These are phyloP conservation scores for Pseudozyma pruni DNA, from an alignment of 1,284 basidiomycete genomes.

Conservation along the genomic window DNA sequence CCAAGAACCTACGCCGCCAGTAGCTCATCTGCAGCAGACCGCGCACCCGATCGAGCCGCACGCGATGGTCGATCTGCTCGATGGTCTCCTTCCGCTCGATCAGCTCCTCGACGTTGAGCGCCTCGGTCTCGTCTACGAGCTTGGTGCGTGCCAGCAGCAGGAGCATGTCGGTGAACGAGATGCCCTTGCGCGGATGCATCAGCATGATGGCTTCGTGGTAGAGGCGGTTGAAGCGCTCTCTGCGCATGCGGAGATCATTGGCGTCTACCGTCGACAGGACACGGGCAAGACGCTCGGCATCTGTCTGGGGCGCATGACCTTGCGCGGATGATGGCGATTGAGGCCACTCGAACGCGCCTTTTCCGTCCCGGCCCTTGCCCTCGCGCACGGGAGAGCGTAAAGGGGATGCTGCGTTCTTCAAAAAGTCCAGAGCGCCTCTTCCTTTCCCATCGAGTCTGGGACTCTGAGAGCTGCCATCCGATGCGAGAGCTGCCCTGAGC, in stretches of 20 bases:
- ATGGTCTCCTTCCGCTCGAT: constrained; percentile 55
- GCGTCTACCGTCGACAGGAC: constrained; percentile 38
- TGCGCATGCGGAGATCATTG: constrained; percentile 52
- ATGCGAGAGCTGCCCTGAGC: constrained; percentile 25
- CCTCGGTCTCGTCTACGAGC: constrained; percentile 79
- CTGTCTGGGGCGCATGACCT: constrained; percentile 6
- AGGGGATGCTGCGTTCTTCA: constrained; percentile 34
- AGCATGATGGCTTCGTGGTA: constrained; percentile 69
- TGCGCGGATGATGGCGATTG: constrained; percentile 14
- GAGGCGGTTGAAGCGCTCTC: constrained; percentile 60
- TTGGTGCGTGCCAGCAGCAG: constrained; percentile 89
- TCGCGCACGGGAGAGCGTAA: constrained; percentile 36
- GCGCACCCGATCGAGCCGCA: constrained; percentile 60
- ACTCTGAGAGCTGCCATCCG: constrained; percentile 7
- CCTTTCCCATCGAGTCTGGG: constrained; percentile 12
- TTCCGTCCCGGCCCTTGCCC: constrained; percentile 13
- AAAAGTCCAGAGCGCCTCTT: constrained; percentile 32
- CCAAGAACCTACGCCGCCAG: constrained; percentile 56
- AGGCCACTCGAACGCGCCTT: constrained; percentile 30
- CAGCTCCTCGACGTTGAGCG: constrained; percentile 62
- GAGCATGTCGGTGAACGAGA: constrained; percentile 92
- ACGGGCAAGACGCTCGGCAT: constrained; percentile 34
- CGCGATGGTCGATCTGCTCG: constrained; percentile 58
- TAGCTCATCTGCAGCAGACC: constrained; percentile 59
- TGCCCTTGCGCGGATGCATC: constrained; percentile 74